A percentile compares a stretch with the other conserved stretches of the same genome.
phyloP scores from a whole-genome alignment of 2,329 filamentous ascomycete species.

The Fusarium sp. region DNA sequence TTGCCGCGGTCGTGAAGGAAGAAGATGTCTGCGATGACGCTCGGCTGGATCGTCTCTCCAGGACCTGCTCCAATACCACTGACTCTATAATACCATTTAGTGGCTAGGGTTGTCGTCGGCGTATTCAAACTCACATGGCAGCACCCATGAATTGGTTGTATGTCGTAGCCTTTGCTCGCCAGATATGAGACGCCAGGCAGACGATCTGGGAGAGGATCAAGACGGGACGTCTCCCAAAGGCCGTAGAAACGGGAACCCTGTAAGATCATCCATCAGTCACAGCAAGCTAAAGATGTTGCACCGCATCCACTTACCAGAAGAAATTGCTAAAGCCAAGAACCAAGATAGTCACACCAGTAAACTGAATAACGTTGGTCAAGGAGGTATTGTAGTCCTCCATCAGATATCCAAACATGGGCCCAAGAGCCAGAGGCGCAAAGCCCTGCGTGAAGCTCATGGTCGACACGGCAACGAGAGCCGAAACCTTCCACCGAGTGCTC shows the following conservation, averaged over 20 bases:
- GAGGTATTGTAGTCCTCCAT: slow-evolving; percentile 6
- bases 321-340: slow-evolving; percentile 25
- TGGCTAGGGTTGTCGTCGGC: too few relatives aligned
- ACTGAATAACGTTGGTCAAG: slow-evolving; percentile 13
- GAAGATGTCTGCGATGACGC: slow-evolving; percentile 34
- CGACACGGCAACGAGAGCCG: neutral
- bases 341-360: slow-evolving; percentile 18
- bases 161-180: slow-evolving; percentile 14
- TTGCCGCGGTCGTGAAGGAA: slow-evolving; percentile 34
- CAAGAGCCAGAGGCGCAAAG: neutral
- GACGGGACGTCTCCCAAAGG: slow-evolving; percentile 6
- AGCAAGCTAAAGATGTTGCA: neutral
- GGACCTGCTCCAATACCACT: slow-evolving; percentile 26
- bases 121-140: neutral
- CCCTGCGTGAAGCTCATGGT: neutral
- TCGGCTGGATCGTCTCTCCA: slow-evolving; percentile 26
- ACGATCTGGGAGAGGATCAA: slow-evolving; percentile 13
- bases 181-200: slow-evolving; percentile 16
- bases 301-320: slow-evolving; percentile 5
- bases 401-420: neutral
- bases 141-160: slow-evolving; percentile 19
- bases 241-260: neutral
- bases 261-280: neutral
- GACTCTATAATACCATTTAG: neutral
- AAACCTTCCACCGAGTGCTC: neutral